These are phyloP conservation scores for Funneliformis geosporum DNA, from an alignment of 192 early-diverging fungal species.

Conservation along the genomic window DNA sequence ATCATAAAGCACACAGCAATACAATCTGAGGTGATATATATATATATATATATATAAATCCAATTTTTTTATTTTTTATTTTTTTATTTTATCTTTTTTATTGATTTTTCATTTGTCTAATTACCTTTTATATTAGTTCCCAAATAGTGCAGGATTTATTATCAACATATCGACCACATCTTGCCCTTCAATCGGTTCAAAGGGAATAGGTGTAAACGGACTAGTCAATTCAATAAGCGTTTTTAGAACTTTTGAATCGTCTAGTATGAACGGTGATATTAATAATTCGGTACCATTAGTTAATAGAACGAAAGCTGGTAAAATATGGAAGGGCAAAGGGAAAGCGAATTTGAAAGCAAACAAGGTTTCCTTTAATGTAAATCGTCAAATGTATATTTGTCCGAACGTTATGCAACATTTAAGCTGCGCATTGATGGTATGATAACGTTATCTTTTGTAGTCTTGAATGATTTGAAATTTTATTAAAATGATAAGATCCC, in stretches of 20 bases:
- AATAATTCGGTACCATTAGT: background rate
- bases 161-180: constrained; percentile 6
- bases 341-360: background rate
- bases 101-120: background rate
- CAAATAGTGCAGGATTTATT: constrained; percentile 24
- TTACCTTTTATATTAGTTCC: background rate
- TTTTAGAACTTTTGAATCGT: background rate
- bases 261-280: background rate
- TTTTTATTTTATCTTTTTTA: background rate
- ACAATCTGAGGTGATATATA: constrained; percentile 12
- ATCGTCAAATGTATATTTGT: constrained; percentile 22
- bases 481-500: background rate
- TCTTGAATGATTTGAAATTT: background rate
- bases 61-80: too few species aligned
- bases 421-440: constrained; percentile 22
- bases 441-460: background rate
- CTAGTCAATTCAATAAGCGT: background rate
- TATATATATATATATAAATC: background rate
- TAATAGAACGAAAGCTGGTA: background rate
- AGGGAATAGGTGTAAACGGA: background rate
- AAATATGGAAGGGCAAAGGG: constrained; percentile 25
- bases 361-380: constrained; percentile 5
- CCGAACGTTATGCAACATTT: constrained; percentile 27
- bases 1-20: constrained; percentile 14
- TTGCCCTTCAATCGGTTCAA: constrained; percentile 17